phyloP scores from a whole-genome alignment of 306 rosid species.

The Fagus sylvatica region DNA sequence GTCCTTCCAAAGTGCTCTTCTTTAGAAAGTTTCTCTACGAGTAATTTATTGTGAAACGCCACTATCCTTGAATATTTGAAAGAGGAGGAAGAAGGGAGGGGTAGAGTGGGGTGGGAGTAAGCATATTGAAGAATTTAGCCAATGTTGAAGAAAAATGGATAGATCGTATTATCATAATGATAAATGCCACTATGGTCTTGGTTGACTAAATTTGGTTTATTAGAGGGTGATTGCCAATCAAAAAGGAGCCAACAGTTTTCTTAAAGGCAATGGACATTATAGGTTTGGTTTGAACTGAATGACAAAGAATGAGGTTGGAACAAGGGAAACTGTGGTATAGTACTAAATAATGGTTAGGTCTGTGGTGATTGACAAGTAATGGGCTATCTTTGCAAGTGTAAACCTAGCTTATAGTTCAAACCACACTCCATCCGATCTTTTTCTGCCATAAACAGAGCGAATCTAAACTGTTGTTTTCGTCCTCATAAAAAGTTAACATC shows the following conservation, averaged over 20 bases:
- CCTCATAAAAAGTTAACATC: too few species aligned
- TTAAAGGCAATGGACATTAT: background rate
- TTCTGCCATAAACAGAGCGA: too few species aligned
- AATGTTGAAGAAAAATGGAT: too few species aligned
- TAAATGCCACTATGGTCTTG: background rate
- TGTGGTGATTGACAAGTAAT: too few species aligned
- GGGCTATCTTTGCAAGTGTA: background rate
- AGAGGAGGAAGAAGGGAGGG: background rate
- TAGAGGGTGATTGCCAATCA: background rate
- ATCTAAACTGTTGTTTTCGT: too few species aligned
- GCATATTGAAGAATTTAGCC: too few species aligned
- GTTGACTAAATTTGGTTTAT: background rate
- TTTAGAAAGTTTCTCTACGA: background rate
- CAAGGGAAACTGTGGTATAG: background rate
- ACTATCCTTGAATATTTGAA: background rate
- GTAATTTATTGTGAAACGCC: background rate
- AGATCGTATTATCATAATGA: too few species aligned
- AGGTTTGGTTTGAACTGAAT: slow-evolving; percentile 1
- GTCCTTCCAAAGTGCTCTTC: too few species aligned
- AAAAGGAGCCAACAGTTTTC: background rate
- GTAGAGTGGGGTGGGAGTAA: too few species aligned
- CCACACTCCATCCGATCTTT: too few species aligned
- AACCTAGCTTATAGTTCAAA: background rate
- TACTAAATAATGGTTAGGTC: background rate
- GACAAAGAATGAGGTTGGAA: background rate